Evolutionary conservation across 352 stramenopile species (phyloP).

Genomic region (Phytophthora brassicae): DNA sequence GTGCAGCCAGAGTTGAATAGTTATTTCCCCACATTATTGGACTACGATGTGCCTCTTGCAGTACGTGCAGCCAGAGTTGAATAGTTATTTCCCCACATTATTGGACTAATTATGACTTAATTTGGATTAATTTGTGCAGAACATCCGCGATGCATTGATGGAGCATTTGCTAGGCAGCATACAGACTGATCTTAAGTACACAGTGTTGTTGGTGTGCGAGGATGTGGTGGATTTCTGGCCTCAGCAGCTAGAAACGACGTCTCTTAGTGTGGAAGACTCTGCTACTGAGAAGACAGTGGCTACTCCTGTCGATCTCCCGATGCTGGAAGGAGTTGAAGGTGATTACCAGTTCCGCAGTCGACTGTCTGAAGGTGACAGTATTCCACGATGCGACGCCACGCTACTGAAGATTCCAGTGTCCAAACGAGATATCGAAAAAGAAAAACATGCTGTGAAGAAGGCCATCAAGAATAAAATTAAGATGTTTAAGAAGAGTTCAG

Average conservation of each 20-base stretch:
- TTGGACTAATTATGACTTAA: neutral
- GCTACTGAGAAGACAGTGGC: neutral
- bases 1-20: conserved; percentile 2
- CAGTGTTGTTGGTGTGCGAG: conserved; percentile 71
- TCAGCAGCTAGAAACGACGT: conserved; percentile 3
- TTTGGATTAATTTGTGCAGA: conserved; percentile 25
- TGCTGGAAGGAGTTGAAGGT: conserved; percentile 39
- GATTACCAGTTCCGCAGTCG: conserved; percentile 51
- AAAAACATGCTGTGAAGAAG: conserved; percentile 79
- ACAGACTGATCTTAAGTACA: conserved; percentile 63
- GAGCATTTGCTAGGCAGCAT: conserved; percentile 61
- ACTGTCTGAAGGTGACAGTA: conserved; percentile 74
- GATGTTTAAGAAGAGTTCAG: conserved; percentile 78
- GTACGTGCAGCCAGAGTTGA: conserved; percentile 28
- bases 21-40: neutral
- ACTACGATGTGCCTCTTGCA: too few species aligned
- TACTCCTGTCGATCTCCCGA: conserved; percentile 18
- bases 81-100: neutral
- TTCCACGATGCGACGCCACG: conserved; percentile 71
- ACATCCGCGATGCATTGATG: conserved; percentile 67
- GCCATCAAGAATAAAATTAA: conserved; percentile 88
- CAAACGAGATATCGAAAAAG: conserved; percentile 72
- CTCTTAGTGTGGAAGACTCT: neutral
- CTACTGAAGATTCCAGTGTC: conserved; percentile 72
- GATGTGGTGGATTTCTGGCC: conserved; percentile 56